phyloP scores from a whole-genome alignment of 2,329 filamentous ascomycete genomes.

The Fusarium verticillioides region DNA sequence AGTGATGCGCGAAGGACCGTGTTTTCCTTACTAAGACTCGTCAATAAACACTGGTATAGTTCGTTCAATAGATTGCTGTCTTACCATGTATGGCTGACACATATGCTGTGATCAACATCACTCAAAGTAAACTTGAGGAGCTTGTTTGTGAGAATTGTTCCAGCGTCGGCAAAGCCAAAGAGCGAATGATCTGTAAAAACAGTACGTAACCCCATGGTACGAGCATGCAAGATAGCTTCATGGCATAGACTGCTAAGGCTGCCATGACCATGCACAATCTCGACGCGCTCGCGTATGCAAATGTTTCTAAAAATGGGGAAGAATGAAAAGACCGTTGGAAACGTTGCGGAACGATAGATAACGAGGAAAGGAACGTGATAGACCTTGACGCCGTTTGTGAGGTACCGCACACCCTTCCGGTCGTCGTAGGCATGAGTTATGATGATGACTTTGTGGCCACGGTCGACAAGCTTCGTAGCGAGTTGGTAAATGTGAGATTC shows the following conservation, averaged over 20 bases:
- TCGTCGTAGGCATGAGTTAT: slow-evolving; percentile 96
- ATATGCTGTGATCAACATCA: slow-evolving; percentile 98
- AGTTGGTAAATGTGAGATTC: slow-evolving; percentile 99
- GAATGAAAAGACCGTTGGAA: slow-evolving; percentile 98
- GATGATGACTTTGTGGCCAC: slow-evolving; percentile 97
- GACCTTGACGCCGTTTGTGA: slow-evolving; percentile 97
- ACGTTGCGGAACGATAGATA: slow-evolving; percentile 92
- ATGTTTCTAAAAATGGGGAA: slow-evolving; percentile 99
- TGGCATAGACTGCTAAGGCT: slow-evolving; percentile 93
- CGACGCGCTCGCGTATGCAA: slow-evolving; percentile 90
- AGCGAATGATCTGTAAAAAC: slow-evolving; percentile 98
- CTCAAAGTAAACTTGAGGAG: slow-evolving; percentile 94
- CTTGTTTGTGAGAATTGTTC: slow-evolving; percentile 96
- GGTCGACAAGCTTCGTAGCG: slow-evolving; percentile 94
- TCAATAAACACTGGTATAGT: slow-evolving; percentile 26
- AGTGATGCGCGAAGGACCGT: slow-evolving; percentile 94
- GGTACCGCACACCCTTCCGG: slow-evolving; percentile 89
- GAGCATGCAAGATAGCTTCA: slow-evolving; percentile 92
- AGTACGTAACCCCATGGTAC: slow-evolving; percentile 95
- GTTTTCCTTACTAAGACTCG: slow-evolving; percentile 83
- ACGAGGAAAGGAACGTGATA: slow-evolving; percentile 97
- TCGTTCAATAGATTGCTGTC: slow-evolving; percentile 33
- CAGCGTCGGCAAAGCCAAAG: slow-evolving; percentile 96
- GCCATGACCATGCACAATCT: slow-evolving; percentile 98
- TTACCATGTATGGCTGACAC: slow-evolving; percentile 97